Conservation (phyloP, 495 filamentous ascomycete genomes). For the Xylaria curta region DNA sequence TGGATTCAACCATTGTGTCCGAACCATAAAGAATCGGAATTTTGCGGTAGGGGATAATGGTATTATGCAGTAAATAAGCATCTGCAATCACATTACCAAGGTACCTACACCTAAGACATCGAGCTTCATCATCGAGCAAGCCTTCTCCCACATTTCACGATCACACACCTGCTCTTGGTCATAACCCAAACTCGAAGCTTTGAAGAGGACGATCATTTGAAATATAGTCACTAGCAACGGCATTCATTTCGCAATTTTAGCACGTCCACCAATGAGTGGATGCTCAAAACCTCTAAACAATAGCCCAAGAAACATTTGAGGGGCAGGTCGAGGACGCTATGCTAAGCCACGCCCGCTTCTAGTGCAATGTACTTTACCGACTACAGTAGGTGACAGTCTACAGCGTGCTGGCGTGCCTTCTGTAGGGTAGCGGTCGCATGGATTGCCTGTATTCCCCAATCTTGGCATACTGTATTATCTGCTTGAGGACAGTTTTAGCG, state of each 20-base stretch:
- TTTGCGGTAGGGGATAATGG: background rate
- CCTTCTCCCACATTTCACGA: background rate
- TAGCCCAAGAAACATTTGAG: background rate
- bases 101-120: background rate
- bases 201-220: conserved; percentile 5
- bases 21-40: background rate
- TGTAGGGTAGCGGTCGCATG: too few relatives aligned
- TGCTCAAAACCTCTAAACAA: background rate
- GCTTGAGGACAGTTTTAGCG: background rate
- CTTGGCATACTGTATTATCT: conserved; percentile 5
- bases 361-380: conserved; percentile 7
- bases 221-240: background rate
- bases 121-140: background rate
- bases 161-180: background rate
- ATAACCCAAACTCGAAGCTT: background rate
- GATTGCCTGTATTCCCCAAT: background rate
- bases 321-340: background rate
- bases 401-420: background rate
- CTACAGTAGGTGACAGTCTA: conserved; percentile 8
- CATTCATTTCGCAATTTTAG: conserved; percentile 1
- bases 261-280: conserved; percentile 4
- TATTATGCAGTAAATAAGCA: background rate
- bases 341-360: conserved; percentile 18
- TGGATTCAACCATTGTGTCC: background rate
- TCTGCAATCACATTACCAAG: background rate